Evolutionary conservation across 139 green algal species (phyloP).

Genomic region (Pleodorina starrii): DNA sequence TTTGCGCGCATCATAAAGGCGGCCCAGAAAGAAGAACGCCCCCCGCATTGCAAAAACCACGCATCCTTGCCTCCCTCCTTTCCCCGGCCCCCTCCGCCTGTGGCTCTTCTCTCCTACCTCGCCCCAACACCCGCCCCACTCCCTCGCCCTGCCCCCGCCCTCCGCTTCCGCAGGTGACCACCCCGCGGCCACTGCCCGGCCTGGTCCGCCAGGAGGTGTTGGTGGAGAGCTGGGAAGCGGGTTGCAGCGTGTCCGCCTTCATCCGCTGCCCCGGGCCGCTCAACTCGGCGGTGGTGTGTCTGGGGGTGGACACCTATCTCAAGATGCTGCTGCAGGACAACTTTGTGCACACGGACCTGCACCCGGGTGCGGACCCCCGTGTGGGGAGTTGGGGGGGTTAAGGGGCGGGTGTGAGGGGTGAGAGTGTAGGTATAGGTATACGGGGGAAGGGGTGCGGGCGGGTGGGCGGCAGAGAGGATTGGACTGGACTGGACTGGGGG

Average conservation of each 20-base stretch:
- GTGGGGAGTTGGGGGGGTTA: not conserved
- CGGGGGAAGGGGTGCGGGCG: not conserved
- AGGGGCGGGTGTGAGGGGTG: no score
- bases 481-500: no score
- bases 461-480: no score
- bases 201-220: slow-evolving; percentile 84
- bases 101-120: not conserved
- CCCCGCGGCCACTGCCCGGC: slow-evolving; percentile 68
- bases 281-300: slow-evolving; percentile 83
- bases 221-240: slow-evolving; percentile 94
- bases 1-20: no score
- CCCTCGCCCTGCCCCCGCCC: not conserved
- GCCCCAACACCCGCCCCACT: not conserved
- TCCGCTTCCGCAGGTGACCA: slow-evolving; percentile 51
- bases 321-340: slow-evolving; percentile 95
- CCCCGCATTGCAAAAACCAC: no score
- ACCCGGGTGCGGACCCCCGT: slow-evolving; percentile 69
- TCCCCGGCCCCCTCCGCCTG: no score
- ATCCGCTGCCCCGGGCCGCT: slow-evolving; percentile 62
- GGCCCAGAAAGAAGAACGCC: no score
- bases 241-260: slow-evolving; percentile 75
- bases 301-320: slow-evolving; percentile 91
- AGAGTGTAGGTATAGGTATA: no score
- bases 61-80: no score
- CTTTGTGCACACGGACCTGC: slow-evolving; percentile 95